Evolutionary conservation across 2,329 filamentous ascomycete genomes (phyloP).

Genomic region (Sporothrix dimorphospora): DNA sequence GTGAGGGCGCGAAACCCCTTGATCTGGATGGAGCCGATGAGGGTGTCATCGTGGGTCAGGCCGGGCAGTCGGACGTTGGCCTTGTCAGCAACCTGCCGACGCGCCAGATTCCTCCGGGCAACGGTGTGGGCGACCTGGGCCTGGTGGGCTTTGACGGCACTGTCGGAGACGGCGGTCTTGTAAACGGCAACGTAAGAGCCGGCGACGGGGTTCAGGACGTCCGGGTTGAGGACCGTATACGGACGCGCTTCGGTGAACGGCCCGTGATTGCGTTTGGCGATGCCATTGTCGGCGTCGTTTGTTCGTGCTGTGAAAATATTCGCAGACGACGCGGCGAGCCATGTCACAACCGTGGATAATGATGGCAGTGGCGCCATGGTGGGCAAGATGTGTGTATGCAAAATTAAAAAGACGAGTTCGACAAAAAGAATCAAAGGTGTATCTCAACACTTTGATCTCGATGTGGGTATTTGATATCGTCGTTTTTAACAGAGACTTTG

Average conservation of each 20-base stretch:
- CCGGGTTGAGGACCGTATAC: conserved; percentile 46
- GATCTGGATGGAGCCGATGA: conserved; percentile 53
- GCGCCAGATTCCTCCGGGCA: conserved; percentile 55
- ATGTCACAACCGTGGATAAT: neutral
- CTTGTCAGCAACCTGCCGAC: conserved; percentile 40
- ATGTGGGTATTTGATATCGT: neutral
- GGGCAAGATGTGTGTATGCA: neutral
- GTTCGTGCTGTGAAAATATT: neutral
- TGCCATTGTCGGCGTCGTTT: neutral
- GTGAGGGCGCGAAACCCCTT: conserved; percentile 57
- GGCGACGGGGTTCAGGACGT: conserved; percentile 53
- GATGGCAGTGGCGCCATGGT: neutral
- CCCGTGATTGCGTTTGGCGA: neutral
- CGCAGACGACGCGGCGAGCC: neutral
- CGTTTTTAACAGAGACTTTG: neutral
- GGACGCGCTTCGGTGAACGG: neutral
- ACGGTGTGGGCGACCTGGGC: conserved; percentile 52
- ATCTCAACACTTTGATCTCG: too few relatives aligned
- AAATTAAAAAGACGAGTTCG: neutral
- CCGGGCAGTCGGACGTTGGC: neutral
- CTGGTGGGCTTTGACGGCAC: conserved; percentile 54
- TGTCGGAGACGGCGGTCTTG: conserved; percentile 56
- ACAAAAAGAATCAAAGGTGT: neutral
- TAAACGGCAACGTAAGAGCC: conserved; percentile 68
- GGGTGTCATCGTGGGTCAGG: neutral